phyloP scores from a whole-genome alignment of 805 yeast genomes.

The Wickerhamiella parazyma region DNA sequence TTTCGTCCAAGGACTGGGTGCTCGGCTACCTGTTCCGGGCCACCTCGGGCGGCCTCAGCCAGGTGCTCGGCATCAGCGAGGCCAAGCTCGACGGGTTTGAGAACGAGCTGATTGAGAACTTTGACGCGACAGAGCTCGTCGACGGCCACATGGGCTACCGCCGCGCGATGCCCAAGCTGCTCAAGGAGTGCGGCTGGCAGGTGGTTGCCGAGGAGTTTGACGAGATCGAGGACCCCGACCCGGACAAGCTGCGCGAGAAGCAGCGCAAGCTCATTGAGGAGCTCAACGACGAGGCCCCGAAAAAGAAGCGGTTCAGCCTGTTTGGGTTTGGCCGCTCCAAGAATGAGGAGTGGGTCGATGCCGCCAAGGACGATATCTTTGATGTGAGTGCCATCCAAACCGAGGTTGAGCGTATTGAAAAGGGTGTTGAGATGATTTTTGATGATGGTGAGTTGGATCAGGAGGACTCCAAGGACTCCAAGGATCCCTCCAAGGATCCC shows the following conservation, averaged over 20 bases:
- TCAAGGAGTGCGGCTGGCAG: slow-evolving; percentile 59
- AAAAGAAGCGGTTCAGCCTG: slow-evolving; percentile 23
- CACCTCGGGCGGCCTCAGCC: slow-evolving; percentile 81
- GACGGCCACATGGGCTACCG: slow-evolving; percentile 98
- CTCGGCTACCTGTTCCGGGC: slow-evolving; percentile 90
- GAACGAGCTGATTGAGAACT: slow-evolving; percentile 44
- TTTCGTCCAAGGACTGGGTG: slow-evolving; percentile 88
- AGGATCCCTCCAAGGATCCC: too few relatives aligned
- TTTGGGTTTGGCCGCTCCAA: slow-evolving; percentile 29
- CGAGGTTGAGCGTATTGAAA: slow-evolving; percentile 26
- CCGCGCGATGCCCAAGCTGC: slow-evolving; percentile 74
- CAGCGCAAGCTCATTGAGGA: slow-evolving; percentile 72
- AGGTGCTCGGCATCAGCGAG: slow-evolving; percentile 83
- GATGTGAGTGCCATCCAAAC: slow-evolving; percentile 29
- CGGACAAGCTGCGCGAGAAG: slow-evolving; percentile 61
- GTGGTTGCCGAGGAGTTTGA: slow-evolving; percentile 81
- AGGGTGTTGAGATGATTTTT: slow-evolving; percentile 17
- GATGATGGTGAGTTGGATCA: slow-evolving; percentile 13
- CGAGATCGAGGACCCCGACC: slow-evolving; percentile 93
- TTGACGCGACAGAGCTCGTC: slow-evolving; percentile 73
- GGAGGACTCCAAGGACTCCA: neutral
- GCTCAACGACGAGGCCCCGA: slow-evolving; percentile 28
- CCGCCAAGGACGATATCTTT: slow-evolving; percentile 26
- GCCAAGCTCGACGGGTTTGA: slow-evolving; percentile 27
- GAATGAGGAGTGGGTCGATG: slow-evolving; percentile 46